Evolutionary conservation across 2,329 filamentous ascomycete species (phyloP).

Genomic region (Aspergillus sp.): DNA sequence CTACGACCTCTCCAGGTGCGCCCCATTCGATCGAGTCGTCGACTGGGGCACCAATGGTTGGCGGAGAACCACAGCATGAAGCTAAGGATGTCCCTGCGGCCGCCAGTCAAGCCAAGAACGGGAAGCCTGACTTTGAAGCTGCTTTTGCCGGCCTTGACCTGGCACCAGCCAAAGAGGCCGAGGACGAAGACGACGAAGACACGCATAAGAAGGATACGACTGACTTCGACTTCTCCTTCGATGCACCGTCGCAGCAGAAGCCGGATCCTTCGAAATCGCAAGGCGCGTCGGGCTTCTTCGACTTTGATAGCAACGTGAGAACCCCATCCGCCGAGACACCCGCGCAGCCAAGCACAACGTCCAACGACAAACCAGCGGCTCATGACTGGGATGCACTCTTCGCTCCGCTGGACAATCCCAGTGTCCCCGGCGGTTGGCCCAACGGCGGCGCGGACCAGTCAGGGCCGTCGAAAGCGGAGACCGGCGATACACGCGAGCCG

Average conservation of each 20-base stretch:
- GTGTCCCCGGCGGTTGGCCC: constrained; percentile 13
- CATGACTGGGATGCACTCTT: constrained; percentile 97
- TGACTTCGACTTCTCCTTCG: constrained; percentile 41
- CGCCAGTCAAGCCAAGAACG: constrained; percentile 19
- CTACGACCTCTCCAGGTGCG: constrained; percentile 29
- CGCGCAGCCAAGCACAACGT: constrained; percentile 5
- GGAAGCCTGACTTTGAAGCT: constrained; percentile 37
- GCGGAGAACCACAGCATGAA: constrained; percentile 23
- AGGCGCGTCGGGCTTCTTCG: constrained; percentile 30
- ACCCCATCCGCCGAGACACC: constrained; percentile 27
- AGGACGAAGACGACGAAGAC: constrained; percentile 51
- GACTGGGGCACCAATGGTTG: constrained; percentile 29
- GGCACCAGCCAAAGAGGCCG: constrained; percentile 36
- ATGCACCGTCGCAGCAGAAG: constrained; percentile 28
- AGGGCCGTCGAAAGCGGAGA: neutral
- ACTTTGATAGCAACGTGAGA: constrained; percentile 23
- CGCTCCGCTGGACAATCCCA: constrained; percentile 57
- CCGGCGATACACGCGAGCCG: constrained; percentile 24
- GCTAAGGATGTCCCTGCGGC: constrained; percentile 9
- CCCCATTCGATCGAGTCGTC: constrained; percentile 30
- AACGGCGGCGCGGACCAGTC: constrained; percentile 11
- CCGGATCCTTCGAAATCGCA: constrained; percentile 13
- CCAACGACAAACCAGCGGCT: constrained; percentile 31
- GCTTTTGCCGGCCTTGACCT: constrained; percentile 37
- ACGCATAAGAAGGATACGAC: constrained; percentile 21